phyloP scores from a whole-genome alignment of 306 rosid species.

The Canavalia gladiata region DNA sequence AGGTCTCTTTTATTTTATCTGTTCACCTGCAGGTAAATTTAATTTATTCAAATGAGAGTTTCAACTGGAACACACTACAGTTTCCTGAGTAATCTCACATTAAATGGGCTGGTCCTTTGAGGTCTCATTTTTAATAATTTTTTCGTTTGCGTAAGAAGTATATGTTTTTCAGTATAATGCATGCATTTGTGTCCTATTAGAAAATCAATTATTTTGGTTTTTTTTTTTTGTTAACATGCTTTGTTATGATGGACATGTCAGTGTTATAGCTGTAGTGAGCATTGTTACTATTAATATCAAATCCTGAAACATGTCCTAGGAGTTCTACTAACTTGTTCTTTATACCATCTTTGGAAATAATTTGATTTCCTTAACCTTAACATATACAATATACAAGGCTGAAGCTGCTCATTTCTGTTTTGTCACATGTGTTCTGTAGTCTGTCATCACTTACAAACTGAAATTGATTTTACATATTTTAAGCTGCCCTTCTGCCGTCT shows the following conservation, averaged over 20 bases:
- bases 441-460: background rate
- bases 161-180: background rate
- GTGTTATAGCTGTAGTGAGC: slow-evolving; percentile 12
- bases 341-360: background rate
- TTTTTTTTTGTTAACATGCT: background rate
- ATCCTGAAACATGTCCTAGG: slow-evolving; percentile 23
- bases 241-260: slow-evolving; percentile 22
- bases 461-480: background rate
- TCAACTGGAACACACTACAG: background rate
- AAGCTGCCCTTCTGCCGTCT: slow-evolving; percentile 11
- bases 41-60: slow-evolving; percentile 3
- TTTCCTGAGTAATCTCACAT: background rate
- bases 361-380: slow-evolving; percentile 38
- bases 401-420: background rate
- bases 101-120: slow-evolving; percentile 5
- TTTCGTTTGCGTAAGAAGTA: slow-evolving; percentile 25
- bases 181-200: background rate
- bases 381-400: background rate
- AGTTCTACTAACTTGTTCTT: slow-evolving; percentile 27
- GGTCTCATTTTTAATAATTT: background rate
- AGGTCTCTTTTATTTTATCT: background rate
- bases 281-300: slow-evolving; percentile 18
- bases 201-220: background rate
- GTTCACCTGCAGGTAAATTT: slow-evolving; percentile 13
- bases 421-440: background rate